These are phyloP conservation scores for Myriosclerotinia scirpicola DNA, from an alignment of 2,329 filamentous ascomycete species.

Conservation along the genomic window DNA sequence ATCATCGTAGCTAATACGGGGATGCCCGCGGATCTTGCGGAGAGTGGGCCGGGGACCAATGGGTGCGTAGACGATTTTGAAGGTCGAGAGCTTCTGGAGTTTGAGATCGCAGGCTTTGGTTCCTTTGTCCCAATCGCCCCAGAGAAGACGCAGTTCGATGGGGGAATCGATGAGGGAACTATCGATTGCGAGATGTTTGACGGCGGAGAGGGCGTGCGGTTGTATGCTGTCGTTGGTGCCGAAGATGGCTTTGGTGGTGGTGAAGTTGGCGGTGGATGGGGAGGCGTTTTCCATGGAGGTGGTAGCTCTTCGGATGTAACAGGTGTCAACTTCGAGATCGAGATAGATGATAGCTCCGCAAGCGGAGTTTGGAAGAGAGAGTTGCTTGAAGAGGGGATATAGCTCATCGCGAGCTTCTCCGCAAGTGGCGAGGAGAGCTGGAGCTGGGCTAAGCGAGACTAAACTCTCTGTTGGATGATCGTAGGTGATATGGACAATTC, in stretches of 20 bases:
- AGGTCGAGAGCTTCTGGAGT: not conserved
- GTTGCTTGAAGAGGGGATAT: not conserved
- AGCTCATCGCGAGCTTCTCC: slow-evolving; percentile 15
- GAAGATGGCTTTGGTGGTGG: slow-evolving; percentile 16
- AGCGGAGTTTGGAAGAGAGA: not conserved
- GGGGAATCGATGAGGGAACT: slow-evolving; percentile 13
- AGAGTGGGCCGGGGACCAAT: not conserved
- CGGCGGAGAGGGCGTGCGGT: not conserved
- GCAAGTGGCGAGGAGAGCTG: slow-evolving; percentile 8
- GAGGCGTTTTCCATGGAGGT: slow-evolving; percentile 12
- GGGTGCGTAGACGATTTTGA: slow-evolving; percentile 16
- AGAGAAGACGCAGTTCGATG: slow-evolving; percentile 14
- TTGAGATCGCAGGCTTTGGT: not conserved
- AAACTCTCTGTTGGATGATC: slow-evolving; percentile 5
- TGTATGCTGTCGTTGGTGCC: not conserved
- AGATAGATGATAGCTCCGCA: slow-evolving; percentile 1
- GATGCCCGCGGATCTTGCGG: not conserved
- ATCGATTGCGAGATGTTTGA: slow-evolving; percentile 14
- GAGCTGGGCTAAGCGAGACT: slow-evolving; percentile 18
- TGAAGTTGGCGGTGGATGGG: slow-evolving; percentile 8
- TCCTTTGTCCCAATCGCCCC: slow-evolving; percentile 7
- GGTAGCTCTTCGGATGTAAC: slow-evolving; percentile 13
- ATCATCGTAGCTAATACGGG: slow-evolving; percentile 2
- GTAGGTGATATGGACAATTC: slow-evolving; percentile 17
- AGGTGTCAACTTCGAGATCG: slow-evolving; percentile 6